Base-by-base conservation (phyloP, 2,329 filamentous ascomycete species). In the Botrytis byssoidea region DNA sequence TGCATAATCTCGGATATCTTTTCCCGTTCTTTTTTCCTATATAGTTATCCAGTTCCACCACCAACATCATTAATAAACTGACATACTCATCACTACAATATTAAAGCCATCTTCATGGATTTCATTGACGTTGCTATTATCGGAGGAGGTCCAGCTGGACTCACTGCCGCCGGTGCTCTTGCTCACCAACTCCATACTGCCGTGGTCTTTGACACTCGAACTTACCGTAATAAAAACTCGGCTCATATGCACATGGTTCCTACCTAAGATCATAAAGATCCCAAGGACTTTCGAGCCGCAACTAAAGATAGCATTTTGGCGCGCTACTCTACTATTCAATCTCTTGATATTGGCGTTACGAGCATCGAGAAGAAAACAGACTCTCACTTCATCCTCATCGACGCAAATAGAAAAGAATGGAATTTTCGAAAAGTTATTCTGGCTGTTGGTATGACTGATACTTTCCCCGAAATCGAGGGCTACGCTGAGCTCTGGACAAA, bases 401-500 rank as follows among this genome's bases (percentile, higher is more conserved):
- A 88, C 73, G 81, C 78, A 1, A 60, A 81, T 0, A 87, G 85
- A 0, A 76, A 79, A 3, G 78, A 77, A 0, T 90, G 85, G 77
- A 76, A 79, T 16, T 88, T 88, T 0, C 83, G 83, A 65, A 90
- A 88, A 74, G 71, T 91, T 1, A 85, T 88, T 0, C 80, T 91
- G 0, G 88, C 87, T 0, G 88, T 82, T 0, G 89, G 89, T 0
- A 83, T 87, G 0, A 80, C 78, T 37, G 89, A 91, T 75, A 76
- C 87, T 0, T 78, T 86, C 46, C 86, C 86, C 0, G 82, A 85
- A 22, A 85, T 90, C 3, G 78, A 83, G 3, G 89, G 89, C 0
- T 91, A 88, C 74, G 82, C 76, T 0, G 85, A 89, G 59, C 86
- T 86, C 72, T 91, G 88, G 88, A 86, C 83, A 8, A 70, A 63